phyloP scores from a whole-genome alignment of 176 grass and related monocot genomes.

The Rhynchospora breviuscula region DNA sequence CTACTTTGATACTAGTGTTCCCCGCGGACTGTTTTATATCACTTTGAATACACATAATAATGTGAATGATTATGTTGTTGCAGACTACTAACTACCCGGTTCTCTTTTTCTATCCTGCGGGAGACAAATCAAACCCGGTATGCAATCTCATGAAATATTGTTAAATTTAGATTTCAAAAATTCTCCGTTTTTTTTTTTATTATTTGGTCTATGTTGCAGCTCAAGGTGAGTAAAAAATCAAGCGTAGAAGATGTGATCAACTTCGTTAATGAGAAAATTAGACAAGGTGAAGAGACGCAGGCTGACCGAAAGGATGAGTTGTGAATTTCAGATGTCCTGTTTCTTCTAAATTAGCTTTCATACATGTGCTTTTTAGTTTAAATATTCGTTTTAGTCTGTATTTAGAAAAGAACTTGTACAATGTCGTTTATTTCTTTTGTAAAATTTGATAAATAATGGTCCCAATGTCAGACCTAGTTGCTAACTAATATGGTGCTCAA shows the following conservation, averaged over 20 bases:
- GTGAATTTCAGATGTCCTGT: not conserved
- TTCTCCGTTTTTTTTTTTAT: not conserved
- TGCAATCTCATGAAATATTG: not conserved
- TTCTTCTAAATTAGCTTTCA: not conserved
- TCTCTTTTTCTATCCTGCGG: conserved; percentile 32
- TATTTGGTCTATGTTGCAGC: conserved; percentile 14
- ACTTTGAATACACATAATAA: not conserved
- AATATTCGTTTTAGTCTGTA: not conserved
- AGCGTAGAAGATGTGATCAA: conserved; percentile 38
- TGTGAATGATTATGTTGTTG: not conserved
- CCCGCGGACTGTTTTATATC: not conserved
- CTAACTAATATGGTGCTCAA: not conserved
- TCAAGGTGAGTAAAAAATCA: conserved; percentile 42
- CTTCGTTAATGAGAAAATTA: conserved; percentile 30
- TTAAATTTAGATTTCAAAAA: conserved; percentile 1
- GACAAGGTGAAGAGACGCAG: not conserved
- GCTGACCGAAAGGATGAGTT: conserved; percentile 33
- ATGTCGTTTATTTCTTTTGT: not conserved
- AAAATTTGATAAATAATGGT: not conserved
- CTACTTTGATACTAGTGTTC: not conserved
- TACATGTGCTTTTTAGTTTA: not conserved
- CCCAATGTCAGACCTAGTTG: not conserved
- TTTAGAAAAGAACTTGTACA: conserved; percentile 14
- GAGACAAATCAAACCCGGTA: conserved; percentile 46
- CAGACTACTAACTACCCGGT: conserved; percentile 41